Base-by-base conservation (phyloP, 106 monocot genomes). In the Vanilla planifolia region DNA sequence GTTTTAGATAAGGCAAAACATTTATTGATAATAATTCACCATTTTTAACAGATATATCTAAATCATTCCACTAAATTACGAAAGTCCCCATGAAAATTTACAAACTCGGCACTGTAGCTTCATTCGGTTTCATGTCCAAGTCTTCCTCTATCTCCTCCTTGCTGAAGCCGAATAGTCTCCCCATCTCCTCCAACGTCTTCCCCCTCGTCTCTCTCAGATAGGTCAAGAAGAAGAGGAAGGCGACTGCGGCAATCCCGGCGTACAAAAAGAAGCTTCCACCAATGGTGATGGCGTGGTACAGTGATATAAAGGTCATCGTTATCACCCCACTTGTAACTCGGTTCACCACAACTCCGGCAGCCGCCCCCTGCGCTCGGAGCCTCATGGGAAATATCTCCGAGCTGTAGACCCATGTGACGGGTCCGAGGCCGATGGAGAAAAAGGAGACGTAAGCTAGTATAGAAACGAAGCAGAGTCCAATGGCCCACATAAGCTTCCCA, bases 401-500 rank as follows among this genome's bases (percentile, higher is more conserved):
- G 48, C 64, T 79, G 44, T 79, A 79, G 11, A 79, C 79, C 79
- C 73, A 79, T 27, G 79, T 59, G 6, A 73, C 61, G 27, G 79
- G 79, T n/a, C 79, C 79, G 2, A 73, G 36, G 14, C 79, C 79
- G 16, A 79, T 79, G 9, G 79, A 79, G 41, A 79, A 79, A 2
- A 44, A 79, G 1, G 37, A 68, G 5, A 79, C 79, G 20, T 59
- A 79, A 4, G 69, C 21, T 4, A 79, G 27, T 22, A 69, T 60
- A 0, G 68, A 34, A 6, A 28, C 45, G 6, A 79, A 65, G 39
- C 65, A 65, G n/a, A 73, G 4, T 25, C 11, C 68, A 1, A 70
- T 60, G 11, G 64, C 69, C 11, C 65, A 64, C 79, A 67, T 73
- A 15, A 20, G 22, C 20, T 62, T 8, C 45, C 51, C 59, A 27